phyloP scores from a whole-genome alignment of 2,329 filamentous ascomycete genomes.

The Pseudogymnoascus sp. region DNA sequence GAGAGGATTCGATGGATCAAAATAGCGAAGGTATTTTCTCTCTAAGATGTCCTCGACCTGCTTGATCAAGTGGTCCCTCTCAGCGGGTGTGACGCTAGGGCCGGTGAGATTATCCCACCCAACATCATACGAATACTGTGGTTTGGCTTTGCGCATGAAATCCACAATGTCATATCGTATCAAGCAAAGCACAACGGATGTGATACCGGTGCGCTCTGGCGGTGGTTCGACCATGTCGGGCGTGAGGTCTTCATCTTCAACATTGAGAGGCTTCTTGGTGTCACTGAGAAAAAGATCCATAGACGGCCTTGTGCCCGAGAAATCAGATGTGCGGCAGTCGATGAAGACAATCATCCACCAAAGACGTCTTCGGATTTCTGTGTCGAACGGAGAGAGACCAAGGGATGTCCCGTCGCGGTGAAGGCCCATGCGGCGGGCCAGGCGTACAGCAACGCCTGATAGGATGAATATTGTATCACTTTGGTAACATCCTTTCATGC shows the following conservation, averaged over 20 bases:
- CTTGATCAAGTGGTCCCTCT: slow-evolving; percentile 23
- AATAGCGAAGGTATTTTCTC: slow-evolving; percentile 29
- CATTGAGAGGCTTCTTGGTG: slow-evolving; percentile 40
- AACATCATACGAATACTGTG: slow-evolving; percentile 17
- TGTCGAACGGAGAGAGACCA: slow-evolving; percentile 41
- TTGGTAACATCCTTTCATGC: slow-evolving; percentile 9
- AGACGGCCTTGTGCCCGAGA: slow-evolving; percentile 34
- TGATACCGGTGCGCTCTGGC: slow-evolving; percentile 38
- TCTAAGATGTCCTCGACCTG: slow-evolving; percentile 30
- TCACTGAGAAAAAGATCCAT: slow-evolving; percentile 34
- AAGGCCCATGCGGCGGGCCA: slow-evolving; percentile 16
- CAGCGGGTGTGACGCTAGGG: slow-evolving; percentile 11
- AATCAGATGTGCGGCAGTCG: slow-evolving; percentile 44
- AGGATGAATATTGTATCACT: slow-evolving; percentile 10
- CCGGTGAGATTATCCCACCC: slow-evolving; percentile 16
- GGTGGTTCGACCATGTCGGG: slow-evolving; percentile 36
- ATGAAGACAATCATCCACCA: slow-evolving; percentile 50
- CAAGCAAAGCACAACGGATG: slow-evolving; percentile 25
- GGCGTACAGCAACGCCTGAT: slow-evolving; percentile 13
- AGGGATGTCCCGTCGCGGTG: slow-evolving; percentile 37
- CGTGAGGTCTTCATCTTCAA: slow-evolving; percentile 42
- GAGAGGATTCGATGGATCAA: slow-evolving; percentile 26
- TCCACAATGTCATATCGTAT: slow-evolving; percentile 34
- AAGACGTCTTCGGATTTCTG: slow-evolving; percentile 44
- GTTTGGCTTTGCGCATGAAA: slow-evolving; percentile 31